Base-by-base conservation (phyloP, 768 basidiomycete species). In the Hebeloma cylindrosporum region DNA sequence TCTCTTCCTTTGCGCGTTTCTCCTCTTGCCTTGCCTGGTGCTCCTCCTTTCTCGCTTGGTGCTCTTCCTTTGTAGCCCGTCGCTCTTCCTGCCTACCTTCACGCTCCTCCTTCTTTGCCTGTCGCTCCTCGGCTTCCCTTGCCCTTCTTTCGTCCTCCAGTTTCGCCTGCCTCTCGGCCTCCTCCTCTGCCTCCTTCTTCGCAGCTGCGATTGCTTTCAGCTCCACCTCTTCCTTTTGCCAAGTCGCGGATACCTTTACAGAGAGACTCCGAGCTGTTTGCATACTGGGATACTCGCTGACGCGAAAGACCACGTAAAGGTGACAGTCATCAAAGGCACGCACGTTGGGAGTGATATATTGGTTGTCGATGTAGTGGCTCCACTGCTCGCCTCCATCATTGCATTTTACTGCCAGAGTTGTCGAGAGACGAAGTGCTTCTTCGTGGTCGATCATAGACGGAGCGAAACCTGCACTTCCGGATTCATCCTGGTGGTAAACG, bases 221-320 rank as follows among this genome's bases (percentile, higher is more conserved):
- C 22, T 44, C 43, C 20, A 44, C 43, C 33, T 44, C 43, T 13
- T 44, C 33, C 5, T 33, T 18, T 17, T 44, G 43, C 43, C 43
- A 44, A 10, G 33, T 44, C 11, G 43, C 43, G 9, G 43, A 34
- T 17, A 44, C 43, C 6, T 20, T 25, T 22, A 44, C 33, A 9
- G 20, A 21, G 16, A 44, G n/a, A n/a, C n/a, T 34, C 4, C 43
- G 31, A 9, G 35, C 4, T 11, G 33, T 25, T 18, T 44, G 20
- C 21, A 23, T 22, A 3, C 20, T 44, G 1, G 32, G 31, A 14
- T 25, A 35, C n/a, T 44, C 43, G 22, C 17, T 35, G 4, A 44
- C 21, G 13, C 27, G 31, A 6, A 44, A 16, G 2, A 44, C 9
- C 2, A 44, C 11, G 31, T 23, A 44, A 1, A 35, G 21, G 1